Conservation (phyloP, 1,139 yeast species). For the Suhomyces maxii region DNA sequence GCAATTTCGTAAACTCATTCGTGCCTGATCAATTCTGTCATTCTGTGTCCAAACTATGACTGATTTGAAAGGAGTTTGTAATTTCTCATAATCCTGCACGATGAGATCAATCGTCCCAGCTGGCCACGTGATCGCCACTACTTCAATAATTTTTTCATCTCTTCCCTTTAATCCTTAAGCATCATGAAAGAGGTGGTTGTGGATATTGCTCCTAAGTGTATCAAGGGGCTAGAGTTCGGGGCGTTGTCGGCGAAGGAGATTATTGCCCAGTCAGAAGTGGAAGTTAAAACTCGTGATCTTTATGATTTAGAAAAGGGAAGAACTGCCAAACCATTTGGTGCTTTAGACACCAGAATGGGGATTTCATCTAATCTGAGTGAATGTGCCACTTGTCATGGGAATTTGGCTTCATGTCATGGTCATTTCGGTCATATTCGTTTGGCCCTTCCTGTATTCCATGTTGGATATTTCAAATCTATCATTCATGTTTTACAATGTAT, state of each 20-base stretch:
- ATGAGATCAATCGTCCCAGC: neutral
- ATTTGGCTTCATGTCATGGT: conserved; percentile 93
- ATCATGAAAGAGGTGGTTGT: conserved; percentile 71
- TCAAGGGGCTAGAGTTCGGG: conserved; percentile 89
- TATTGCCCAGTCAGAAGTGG: conserved; percentile 91
- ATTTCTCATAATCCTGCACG: neutral
- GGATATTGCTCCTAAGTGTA: conserved; percentile 86
- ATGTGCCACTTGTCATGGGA: conserved; percentile 91
- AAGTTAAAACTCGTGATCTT: conserved; percentile 85
- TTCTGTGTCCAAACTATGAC: too few relatives aligned
- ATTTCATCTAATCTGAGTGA: conserved; percentile 81
- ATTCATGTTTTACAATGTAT: conserved; percentile 87
- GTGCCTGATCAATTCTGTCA: neutral
- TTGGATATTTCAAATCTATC: conserved; percentile 92
- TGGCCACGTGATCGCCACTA: neutral
- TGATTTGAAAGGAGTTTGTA: neutral
- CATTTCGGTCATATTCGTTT: conserved; percentile 94
- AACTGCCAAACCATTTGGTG: conserved; percentile 77
- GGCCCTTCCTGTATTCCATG: conserved; percentile 95
- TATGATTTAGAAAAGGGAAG: conserved; percentile 91
- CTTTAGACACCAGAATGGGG: conserved; percentile 92
- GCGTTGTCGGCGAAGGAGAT: conserved; percentile 90
- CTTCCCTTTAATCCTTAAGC: conserved; percentile 2
- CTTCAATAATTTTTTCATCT: conserved; percentile 4
- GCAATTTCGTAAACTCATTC: too few relatives aligned